Evolutionary conservation across 805 yeast genomes (phyloP), one percentile per base, ranked within the genome.

Genomic region (Ogataea corticis): DNA sequence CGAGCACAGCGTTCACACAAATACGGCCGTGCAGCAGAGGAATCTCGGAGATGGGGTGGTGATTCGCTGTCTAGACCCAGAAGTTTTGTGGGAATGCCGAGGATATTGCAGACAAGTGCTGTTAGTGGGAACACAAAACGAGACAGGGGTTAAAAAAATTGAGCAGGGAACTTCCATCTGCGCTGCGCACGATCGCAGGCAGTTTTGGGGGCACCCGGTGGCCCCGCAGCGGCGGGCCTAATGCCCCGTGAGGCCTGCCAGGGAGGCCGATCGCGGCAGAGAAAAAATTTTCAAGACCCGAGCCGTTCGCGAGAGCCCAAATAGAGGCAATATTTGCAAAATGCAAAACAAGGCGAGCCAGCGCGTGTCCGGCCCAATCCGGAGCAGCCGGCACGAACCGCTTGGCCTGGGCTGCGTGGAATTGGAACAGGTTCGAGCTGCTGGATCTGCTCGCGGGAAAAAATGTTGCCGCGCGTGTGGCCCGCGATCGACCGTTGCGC

Each of bases 261-360:
- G 13, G 15, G 13, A 16, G 38, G 38, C 29, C 30, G 30, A 16
- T 3, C n/a, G 30, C 38, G 28, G 25, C 13, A 23, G 38, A 23
- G 21, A 37, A 37, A 21, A 21, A 12, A 27, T 37, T 37, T 33
- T 16, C 37, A 19, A 31, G 40, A 25, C 32, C 40, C 40, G 40
- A 30, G 19, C 23, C 40, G 23, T 21, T 17, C 25, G 11, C 23
- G 40, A 25, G 4, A 37, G 18, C 13, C n/a, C 11, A 35, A 23
- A 21, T 21, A 21, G 25, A 21, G n/a, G n/a, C n/a, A n/a, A n/a
- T n/a, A n/a, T n/a, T n/a, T n/a, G n/a, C n/a, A 21, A 5, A 21
- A 21, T 21, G 25, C 25, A 21, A 21, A 21, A 21, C 25, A 21
- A 21, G 25, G 9, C 25, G 9, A 21, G 25, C 5, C 25, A 21